These are phyloP conservation scores for Colletotrichum tropicicola DNA, from an alignment of 2,329 filamentous ascomycete genomes.

Conservation along the genomic window DNA sequence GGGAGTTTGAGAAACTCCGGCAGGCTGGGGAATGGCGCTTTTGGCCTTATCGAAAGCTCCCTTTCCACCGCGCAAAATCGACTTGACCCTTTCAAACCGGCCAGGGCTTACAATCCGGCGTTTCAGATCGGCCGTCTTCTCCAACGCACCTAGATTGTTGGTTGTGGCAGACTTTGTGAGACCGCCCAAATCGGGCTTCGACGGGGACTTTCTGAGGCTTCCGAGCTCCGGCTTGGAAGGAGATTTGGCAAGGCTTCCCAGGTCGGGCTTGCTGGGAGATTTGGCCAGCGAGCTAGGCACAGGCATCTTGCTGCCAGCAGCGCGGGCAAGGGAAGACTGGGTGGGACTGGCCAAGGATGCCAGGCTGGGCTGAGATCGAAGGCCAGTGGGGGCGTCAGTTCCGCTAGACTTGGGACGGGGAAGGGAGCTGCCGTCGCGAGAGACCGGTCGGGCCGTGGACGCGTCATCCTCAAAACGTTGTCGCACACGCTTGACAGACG, in stretches of 20 bases:
- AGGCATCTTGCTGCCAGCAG: constrained; percentile 62
- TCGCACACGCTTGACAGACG: constrained; percentile 76
- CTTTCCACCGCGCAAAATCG: constrained; percentile 59
- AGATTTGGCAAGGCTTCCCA: constrained; percentile 47
- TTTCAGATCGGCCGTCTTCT: constrained; percentile 43
- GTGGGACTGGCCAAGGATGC: constrained; percentile 79
- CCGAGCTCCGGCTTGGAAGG: constrained; percentile 57
- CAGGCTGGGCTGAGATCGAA: constrained; percentile 58
- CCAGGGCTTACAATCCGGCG: constrained; percentile 56
- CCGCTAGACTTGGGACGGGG: constrained; percentile 57
- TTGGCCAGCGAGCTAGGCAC: constrained; percentile 53
- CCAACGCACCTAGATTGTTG: constrained; percentile 48
- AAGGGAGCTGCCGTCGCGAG: constrained; percentile 59
- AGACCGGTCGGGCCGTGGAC: constrained; percentile 69
- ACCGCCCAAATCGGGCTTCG: constrained; percentile 53
- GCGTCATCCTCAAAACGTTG: constrained; percentile 74
- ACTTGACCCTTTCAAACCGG: constrained; percentile 65
- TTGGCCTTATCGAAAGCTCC: constrained; percentile 48
- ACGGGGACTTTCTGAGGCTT: constrained; percentile 57
- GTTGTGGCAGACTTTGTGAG: constrained; percentile 62
- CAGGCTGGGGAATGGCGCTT: constrained; percentile 58
- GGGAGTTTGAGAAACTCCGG: constrained; percentile 55
- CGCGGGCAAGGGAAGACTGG: constrained; percentile 75
- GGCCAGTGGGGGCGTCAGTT: constrained; percentile 43
- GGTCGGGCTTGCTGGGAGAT: constrained; percentile 30